Evolutionary conservation across 192 early-diverging fungal species (phyloP).

Genomic region (Backusella macrospora): DNA sequence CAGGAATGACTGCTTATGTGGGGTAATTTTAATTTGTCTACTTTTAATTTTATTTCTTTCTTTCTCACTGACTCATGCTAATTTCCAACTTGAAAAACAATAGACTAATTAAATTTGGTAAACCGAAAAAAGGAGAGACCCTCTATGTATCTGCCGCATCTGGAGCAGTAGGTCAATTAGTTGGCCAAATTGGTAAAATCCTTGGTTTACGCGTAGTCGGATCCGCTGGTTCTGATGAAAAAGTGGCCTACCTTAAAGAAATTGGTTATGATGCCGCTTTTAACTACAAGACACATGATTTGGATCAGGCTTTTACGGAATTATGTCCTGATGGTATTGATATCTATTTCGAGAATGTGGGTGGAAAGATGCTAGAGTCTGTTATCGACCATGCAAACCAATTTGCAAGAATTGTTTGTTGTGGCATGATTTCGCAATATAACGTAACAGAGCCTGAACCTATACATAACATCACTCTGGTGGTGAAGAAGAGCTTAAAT

Average conservation of each 20-base stretch:
- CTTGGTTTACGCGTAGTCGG: constrained; percentile 84
- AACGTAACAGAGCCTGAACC: constrained; percentile 48
- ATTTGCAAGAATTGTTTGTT: constrained; percentile 69
- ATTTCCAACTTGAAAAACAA: background rate
- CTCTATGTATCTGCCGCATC: constrained; percentile 81
- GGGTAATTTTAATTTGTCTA: constrained; percentile 31
- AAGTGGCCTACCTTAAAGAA: constrained; percentile 68
- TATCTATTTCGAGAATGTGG: constrained; percentile 87
- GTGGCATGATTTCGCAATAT: constrained; percentile 79
- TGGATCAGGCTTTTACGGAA: constrained; percentile 54
- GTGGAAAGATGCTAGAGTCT: constrained; percentile 78
- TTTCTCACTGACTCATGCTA: constrained; percentile 21
- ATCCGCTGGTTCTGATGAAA: constrained; percentile 82
- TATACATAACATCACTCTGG: constrained; percentile 57
- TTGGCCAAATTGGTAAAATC: constrained; percentile 80
- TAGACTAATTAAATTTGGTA: constrained; percentile 60
- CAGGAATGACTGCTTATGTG: constrained; percentile 77
- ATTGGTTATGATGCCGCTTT: constrained; percentile 83
- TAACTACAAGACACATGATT: constrained; percentile 88
- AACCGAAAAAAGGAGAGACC: constrained; percentile 83
- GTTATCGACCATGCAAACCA: constrained; percentile 66
- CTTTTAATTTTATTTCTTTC: no score
- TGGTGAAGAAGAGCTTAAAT: constrained; percentile 59
- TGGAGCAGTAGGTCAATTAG: constrained; percentile 67
- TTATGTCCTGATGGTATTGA: constrained; percentile 82